Percentiles rank a stretch among this genome's conserved stretches.
Conservation (phyloP, 495 filamentous ascomycete genomes). For the Podospora didyma region DNA sequence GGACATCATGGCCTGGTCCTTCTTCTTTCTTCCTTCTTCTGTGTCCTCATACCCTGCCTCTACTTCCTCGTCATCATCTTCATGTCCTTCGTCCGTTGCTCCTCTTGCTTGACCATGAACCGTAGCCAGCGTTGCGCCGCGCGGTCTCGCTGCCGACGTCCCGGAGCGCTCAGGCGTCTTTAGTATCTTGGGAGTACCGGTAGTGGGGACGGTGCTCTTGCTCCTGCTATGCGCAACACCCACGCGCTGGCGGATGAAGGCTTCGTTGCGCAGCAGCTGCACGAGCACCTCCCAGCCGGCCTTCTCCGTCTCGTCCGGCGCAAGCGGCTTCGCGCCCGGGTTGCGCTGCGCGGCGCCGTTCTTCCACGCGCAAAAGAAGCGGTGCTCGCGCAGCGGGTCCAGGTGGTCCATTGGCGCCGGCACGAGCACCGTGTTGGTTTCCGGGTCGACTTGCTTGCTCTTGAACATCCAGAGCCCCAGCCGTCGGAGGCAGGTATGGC, state of each 20-base stretch:
- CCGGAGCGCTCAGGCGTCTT: slow-evolving; percentile 19
- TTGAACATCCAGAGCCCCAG: slow-evolving; percentile 95
- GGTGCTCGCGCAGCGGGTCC: slow-evolving; percentile 65
- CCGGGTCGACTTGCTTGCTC: slow-evolving; percentile 46
- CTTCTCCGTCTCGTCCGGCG: slow-evolving; percentile 21
- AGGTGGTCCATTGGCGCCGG: slow-evolving; percentile 59
- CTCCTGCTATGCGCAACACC: slow-evolving; percentile 17
- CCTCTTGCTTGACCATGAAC: neutral
- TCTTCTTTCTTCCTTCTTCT: slow-evolving; percentile 40
- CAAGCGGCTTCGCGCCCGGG: slow-evolving; percentile 26
- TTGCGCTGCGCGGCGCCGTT: slow-evolving; percentile 56
- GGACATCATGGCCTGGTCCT: slow-evolving; percentile 54
- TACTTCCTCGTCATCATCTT: slow-evolving; percentile 15
- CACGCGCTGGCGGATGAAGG: slow-evolving; percentile 30
- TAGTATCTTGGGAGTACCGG: neutral
- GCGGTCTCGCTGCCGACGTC: slow-evolving; percentile 5
- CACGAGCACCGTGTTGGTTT: slow-evolving; percentile 45
- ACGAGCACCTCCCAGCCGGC: slow-evolving; percentile 44
- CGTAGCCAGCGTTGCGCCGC: slow-evolving; percentile 4
- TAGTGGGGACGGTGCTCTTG: slow-evolving; percentile 16
- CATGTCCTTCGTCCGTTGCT: slow-evolving; percentile 3
- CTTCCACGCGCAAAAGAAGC: slow-evolving; percentile 81
- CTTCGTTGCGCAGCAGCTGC: slow-evolving; percentile 41
- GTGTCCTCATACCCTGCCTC: no score
- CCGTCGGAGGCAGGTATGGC: slow-evolving; percentile 79